Percentiles rank a stretch among this genome's conserved stretches.
Conservation (phyloP, 2,329 filamentous ascomycete genomes). For the Scytalidium sp. region DNA sequence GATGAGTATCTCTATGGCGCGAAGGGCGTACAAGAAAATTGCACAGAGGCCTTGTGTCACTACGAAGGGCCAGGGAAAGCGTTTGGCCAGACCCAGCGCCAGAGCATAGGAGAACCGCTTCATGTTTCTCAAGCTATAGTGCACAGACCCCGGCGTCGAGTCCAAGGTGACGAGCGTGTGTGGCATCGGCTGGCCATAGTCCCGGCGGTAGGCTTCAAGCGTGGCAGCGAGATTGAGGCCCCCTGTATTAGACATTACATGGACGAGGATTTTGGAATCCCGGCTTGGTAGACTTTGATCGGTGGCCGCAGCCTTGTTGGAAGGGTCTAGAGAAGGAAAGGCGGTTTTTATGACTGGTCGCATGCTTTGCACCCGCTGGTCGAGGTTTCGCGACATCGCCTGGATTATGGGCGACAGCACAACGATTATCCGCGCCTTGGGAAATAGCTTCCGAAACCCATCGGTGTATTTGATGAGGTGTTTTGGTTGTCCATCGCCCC, state of each 20-base stretch:
- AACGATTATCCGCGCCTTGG: constrained; percentile 43
- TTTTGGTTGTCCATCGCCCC: constrained; percentile 51
- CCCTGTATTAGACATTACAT: constrained; percentile 56
- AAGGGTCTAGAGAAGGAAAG: constrained; percentile 23
- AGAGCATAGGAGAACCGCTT: constrained; percentile 51
- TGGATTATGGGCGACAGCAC: constrained; percentile 47
- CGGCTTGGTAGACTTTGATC: no score
- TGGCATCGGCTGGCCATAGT: constrained; percentile 26
- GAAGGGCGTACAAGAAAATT: constrained; percentile 29
- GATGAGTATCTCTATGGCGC: constrained; percentile 14
- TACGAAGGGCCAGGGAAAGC: constrained; percentile 46
- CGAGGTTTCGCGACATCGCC: constrained; percentile 41
- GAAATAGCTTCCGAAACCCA: constrained; percentile 48
- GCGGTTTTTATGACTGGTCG: constrained; percentile 39
- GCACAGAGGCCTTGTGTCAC: constrained; percentile 47
- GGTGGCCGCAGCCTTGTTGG: constrained; percentile 9
- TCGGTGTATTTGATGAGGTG: constrained; percentile 53
- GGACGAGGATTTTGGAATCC: constrained; percentile 40
- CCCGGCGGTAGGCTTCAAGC: constrained; percentile 42
- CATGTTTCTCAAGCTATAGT: constrained; percentile 37
- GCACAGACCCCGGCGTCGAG: constrained; percentile 49
- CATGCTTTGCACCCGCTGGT: constrained; percentile 41
- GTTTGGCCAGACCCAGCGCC: constrained; percentile 44
- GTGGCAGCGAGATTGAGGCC: constrained; percentile 49
- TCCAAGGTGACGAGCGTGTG: constrained; percentile 48